These are phyloP conservation scores for Rhododendron molle DNA, from an alignment of 148 eudicot species.

Conservation along the genomic window DNA sequence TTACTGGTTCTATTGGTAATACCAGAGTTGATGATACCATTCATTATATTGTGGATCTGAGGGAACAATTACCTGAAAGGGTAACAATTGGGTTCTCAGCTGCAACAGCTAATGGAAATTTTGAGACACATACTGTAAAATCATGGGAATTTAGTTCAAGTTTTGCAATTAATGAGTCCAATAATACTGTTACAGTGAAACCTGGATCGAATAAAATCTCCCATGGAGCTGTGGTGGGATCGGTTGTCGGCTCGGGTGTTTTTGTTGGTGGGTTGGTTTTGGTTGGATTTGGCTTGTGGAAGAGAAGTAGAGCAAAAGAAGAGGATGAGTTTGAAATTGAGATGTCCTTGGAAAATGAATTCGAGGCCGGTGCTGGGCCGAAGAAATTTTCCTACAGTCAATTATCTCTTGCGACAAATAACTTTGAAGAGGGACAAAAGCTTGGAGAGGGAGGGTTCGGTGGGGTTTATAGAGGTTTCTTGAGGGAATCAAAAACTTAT, in stretches of 20 bases:
- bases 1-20: neutral
- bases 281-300: neutral
- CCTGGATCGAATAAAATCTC: neutral
- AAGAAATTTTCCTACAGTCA: conserved; percentile 23
- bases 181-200: neutral
- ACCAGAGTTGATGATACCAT: neutral
- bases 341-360: conserved; percentile 6
- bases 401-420: neutral
- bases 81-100: conserved; percentile 32
- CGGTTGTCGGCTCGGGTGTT: neutral
- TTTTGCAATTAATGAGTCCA: neutral
- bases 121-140: conserved; percentile 6
- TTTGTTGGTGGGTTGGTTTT: neutral
- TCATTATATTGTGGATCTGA: neutral
- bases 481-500: neutral
- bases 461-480: neutral
- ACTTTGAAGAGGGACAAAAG: neutral
- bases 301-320: neutral
- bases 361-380: conserved; percentile 21
- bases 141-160: conserved; percentile 32
- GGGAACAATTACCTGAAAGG: conserved; percentile 18
- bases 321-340: neutral
- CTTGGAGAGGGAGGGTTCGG: neutral
- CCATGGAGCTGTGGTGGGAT: neutral
- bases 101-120: conserved; percentile 18